Evolutionary conservation across 2,329 filamentous ascomycete genomes (phyloP).

Genomic region (Sclerotinia sclerotiorum): DNA sequence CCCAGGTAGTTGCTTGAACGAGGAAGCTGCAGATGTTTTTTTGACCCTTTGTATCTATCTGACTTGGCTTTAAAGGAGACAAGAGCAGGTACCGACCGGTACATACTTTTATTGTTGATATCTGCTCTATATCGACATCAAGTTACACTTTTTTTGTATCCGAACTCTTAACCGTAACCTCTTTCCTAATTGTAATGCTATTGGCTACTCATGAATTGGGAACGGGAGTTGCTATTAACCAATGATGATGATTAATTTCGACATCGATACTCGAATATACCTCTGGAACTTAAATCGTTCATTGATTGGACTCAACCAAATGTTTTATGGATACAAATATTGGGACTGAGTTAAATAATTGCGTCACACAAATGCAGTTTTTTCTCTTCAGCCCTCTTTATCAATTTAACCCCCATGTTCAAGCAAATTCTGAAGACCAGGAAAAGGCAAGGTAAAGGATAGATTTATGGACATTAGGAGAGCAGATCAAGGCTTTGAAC

Average conservation of each 20-base stretch:
- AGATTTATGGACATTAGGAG: background rate
- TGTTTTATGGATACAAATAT: slow-evolving; percentile 1
- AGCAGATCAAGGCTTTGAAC: background rate
- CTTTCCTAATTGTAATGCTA: background rate
- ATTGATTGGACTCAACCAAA: background rate
- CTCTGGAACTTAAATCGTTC: background rate
- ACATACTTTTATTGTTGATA: background rate
- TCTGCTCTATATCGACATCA: background rate
- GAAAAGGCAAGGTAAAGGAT: background rate
- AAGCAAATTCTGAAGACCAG: background rate
- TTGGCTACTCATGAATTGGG: slow-evolving; percentile 1
- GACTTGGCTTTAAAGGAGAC: background rate
- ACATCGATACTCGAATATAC: slow-evolving; percentile 2
- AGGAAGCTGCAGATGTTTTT: background rate
- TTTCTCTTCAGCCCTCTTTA: background rate
- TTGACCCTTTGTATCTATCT: no score
- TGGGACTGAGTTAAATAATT: slow-evolving; percentile 6
- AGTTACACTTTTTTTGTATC: background rate
- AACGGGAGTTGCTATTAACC: background rate
- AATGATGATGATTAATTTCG: background rate
- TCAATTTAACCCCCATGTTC: slow-evolving; percentile 3
- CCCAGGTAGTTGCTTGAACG: background rate
- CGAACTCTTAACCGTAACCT: background rate
- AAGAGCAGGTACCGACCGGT: background rate
- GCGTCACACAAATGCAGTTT: slow-evolving; percentile 19